Conservation (phyloP, 1,284 basidiomycete species). For the Somion occarium region DNA sequence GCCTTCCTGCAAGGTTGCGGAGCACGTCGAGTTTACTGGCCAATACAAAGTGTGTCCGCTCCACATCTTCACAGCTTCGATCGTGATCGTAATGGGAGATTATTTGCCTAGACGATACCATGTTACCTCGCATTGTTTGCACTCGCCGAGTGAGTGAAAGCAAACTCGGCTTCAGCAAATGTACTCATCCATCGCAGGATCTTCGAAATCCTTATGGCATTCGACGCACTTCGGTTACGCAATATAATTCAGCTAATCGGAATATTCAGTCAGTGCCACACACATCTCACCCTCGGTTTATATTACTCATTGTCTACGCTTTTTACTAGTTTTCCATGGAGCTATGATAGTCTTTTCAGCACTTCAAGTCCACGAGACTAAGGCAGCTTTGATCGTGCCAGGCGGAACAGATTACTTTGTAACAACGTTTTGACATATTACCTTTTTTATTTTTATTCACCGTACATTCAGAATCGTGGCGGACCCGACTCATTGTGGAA, state of each 20-base stretch:
- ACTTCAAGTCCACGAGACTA: constrained; percentile 72
- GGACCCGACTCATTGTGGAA: constrained; percentile 37
- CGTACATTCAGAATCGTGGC: constrained; percentile 26
- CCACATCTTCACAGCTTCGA: background rate
- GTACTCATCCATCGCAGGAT: constrained; percentile 36
- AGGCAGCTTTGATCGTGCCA: constrained; percentile 44
- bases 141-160: constrained; percentile 60
- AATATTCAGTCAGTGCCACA: constrained; percentile 48
- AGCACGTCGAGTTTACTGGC: constrained; percentile 39
- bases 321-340: constrained; percentile 58
- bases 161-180: background rate
- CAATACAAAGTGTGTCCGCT: constrained; percentile 46
- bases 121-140: constrained; percentile 80
- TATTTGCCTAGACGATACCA: constrained; percentile 65
- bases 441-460: constrained; percentile 6
- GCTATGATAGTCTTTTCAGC: constrained; percentile 69
- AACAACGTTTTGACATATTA: constrained; percentile 6
- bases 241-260: constrained; percentile 76
- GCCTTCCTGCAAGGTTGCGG: constrained; percentile 42
- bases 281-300: background rate
- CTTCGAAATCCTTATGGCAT: constrained; percentile 70
- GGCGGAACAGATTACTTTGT: constrained; percentile 17
- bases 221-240: constrained; percentile 68
- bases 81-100: background rate
- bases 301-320: background rate